Evolutionary conservation across 306 rosid genomes (phyloP).

Genomic region (Gastrolobium bilobum): DNA sequence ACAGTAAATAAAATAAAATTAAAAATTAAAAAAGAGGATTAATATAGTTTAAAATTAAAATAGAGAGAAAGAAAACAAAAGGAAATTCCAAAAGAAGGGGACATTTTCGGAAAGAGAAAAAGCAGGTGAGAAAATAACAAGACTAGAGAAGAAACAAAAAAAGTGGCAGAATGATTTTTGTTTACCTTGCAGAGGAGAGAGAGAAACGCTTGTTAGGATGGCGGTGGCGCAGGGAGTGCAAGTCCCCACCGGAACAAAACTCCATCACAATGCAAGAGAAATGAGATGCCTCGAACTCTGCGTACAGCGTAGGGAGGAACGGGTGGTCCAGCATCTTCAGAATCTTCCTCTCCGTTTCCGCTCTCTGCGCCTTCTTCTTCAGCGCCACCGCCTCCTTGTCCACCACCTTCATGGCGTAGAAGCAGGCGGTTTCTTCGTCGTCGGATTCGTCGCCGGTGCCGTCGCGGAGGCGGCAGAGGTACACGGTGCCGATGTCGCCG

Average conservation of each 20-base stretch:
- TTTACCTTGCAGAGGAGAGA: constrained; percentile 83
- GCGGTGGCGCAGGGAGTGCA: constrained; percentile 86
- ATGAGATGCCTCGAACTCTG: constrained; percentile 94
- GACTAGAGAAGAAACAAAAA: not conserved
- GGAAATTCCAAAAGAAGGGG: constrained; percentile 25
- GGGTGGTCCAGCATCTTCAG: constrained; percentile 97
- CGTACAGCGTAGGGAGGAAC: constrained; percentile 85
- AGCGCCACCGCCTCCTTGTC: constrained; percentile 84
- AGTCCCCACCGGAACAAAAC: constrained; percentile 92
- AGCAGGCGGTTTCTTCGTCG: constrained; percentile 42
- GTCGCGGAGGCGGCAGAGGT: constrained; percentile 74
- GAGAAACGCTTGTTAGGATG: constrained; percentile 82
- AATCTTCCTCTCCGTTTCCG: constrained; percentile 92
- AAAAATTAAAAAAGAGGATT: not conserved
- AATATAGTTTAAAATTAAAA: too few relatives aligned
- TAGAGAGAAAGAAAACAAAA: too few relatives aligned
- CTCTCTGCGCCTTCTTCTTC: constrained; percentile 85
- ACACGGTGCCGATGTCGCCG: constrained; percentile 96
- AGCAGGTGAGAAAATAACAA: constrained; percentile 56
- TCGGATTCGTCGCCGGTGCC: constrained; percentile 2
- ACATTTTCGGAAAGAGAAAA: constrained; percentile 38
- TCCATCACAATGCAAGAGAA: constrained; percentile 98
- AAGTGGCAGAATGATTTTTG: not conserved
- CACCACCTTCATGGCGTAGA: constrained; percentile 96
- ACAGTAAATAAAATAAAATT: not conserved